Evolutionary conservation across 441 rosid species (phyloP).

Genomic region (Euphorbia celastroides): DNA sequence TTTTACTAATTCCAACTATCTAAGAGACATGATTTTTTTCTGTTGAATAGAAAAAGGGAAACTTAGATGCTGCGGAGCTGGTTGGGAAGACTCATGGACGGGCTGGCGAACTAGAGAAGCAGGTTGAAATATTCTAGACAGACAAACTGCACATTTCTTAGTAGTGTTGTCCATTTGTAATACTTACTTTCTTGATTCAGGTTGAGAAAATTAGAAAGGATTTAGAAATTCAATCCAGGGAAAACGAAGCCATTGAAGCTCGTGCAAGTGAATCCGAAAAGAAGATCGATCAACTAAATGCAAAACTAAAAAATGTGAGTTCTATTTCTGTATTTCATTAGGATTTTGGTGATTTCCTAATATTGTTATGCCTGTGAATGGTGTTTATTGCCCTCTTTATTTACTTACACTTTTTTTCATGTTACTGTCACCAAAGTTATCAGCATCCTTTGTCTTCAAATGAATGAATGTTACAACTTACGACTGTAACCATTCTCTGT

Average conservation of each 20-base stretch:
- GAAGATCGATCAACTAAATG: constrained; percentile 45
- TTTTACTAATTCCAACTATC: neutral
- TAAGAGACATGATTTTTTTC: neutral
- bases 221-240: constrained; percentile 39
- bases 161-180: neutral
- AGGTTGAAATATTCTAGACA: constrained; percentile 34
- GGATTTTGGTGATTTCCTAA: neutral
- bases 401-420: neutral
- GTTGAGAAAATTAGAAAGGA: constrained; percentile 54
- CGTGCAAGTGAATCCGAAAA: constrained; percentile 50
- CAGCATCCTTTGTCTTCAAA: neutral
- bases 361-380: neutral
- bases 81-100: constrained; percentile 67
- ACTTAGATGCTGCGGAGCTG: constrained; percentile 52
- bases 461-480: neutral
- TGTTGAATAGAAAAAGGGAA: constrained; percentile 41
- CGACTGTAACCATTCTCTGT: neutral
- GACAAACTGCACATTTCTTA: neutral
- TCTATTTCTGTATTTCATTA: neutral
- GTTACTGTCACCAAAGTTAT: neutral
- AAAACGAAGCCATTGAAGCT: constrained; percentile 51
- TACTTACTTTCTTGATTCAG: constrained; percentile 35
- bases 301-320: constrained; percentile 58
- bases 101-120: constrained; percentile 68
- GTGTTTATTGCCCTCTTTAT: neutral